Base-by-base conservation (phyloP, 176 grass and related monocot species). In the Oryza australiensis region DNA sequence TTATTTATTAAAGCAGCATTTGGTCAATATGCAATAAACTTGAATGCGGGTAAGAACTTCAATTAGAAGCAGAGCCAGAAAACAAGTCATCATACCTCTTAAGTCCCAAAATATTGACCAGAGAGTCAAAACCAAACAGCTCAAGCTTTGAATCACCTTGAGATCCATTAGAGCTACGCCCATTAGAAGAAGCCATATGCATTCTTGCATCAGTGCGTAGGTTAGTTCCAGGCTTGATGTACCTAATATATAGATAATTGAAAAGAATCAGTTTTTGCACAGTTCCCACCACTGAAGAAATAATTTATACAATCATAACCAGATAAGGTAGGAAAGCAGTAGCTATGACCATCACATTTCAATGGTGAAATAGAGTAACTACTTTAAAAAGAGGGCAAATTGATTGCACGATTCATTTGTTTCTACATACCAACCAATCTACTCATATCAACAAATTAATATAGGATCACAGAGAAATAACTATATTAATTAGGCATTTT, bases 101-200 rank as follows among this genome's bases (percentile, higher is more conserved):
- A 60, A 98, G 90, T 45, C 95, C 95, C 86, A 98, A 86, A 82
- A 92, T 97, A 57, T 93, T 98, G 32, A 98, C 95, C 63, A 98
- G 85, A 76, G 92, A 98, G 53, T 98, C 95, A 57, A 98, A 98
- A 85, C 95, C 95, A 41, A 98, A 98, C 57, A 98, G 87, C 55
- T 98, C 95, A 7, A 98, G 81, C 76, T 98, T 98, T 64, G 95
- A 94, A 43, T 98, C 95, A 0, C 32, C 93, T 45, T 91, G 87
- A 85, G 85, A 86, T 70, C 53, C 86, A 79, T 80, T 81, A n/a
- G 66, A 64, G 51, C 26, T 41, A 26, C 85, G 85, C 29, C 37
- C 82, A 18, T 85, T 88, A 28, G 89, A 97, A 80, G 92, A 84
- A 62, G 79, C 72, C 55, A 77, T 86, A 65, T 32, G 37, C 12